Conservation (phyloP, 257 asterid genomes). For the Osmanthus fragrans region DNA sequence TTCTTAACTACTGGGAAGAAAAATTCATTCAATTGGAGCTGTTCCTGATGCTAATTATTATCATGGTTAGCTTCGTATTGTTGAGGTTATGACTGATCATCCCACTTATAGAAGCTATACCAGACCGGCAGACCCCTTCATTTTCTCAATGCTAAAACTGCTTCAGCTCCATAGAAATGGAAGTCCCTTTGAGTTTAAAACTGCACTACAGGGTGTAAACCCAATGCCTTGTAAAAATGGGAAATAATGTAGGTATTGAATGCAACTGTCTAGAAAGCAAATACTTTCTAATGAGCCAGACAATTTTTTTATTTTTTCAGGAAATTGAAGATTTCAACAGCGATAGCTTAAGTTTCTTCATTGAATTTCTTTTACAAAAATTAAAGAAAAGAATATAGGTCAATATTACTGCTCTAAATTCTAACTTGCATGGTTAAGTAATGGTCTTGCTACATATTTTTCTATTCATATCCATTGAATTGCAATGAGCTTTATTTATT, state of each 20-base stretch:
- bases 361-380: constrained; percentile 1
- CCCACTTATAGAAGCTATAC: not conserved
- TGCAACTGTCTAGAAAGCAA: not conserved
- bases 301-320: not conserved
- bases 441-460: not conserved
- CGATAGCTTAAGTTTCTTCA: not conserved
- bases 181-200: not conserved
- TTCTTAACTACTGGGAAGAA: not conserved
- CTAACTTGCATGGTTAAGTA: not conserved
- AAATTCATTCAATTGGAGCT: not conserved
- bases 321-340: not conserved
- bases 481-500: constrained; percentile 2
- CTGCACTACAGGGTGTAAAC: not conserved
- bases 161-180: not conserved
- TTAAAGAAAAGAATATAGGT: not conserved
- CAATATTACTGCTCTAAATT: not conserved
- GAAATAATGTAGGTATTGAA: not conserved
- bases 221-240: not conserved
- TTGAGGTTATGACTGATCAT: not conserved
- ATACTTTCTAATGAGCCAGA: not conserved
- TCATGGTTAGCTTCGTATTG: not conserved
- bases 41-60: not conserved
- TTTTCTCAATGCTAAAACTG: not conserved
- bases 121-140: not conserved
- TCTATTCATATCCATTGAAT: not conserved